Base-by-base conservation (phyloP, 176 grass and related monocot species). In the Oryza brachyantha region DNA sequence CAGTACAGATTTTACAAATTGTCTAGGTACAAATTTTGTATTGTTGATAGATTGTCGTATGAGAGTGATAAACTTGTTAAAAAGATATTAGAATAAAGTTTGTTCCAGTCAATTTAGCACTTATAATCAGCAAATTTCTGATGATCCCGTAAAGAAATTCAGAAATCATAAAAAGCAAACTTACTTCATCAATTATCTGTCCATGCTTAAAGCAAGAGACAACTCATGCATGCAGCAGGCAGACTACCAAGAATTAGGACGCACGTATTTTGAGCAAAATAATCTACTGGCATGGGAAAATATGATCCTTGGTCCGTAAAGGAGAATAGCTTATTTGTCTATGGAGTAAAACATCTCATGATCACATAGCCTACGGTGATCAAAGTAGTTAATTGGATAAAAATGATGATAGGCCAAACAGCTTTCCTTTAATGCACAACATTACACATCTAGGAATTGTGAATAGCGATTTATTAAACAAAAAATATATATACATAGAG, bases 211-310 rank as follows among this genome's bases (percentile, higher is more conserved):
- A 76, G 63, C 21, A 77, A 54, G 24, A 54, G 13, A 75, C 6
- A 64, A 77, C 21, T 57, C 72, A 76, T 71, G 58, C 52, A 48
- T 62, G 73, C 41, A 61, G 31, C 52, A 48, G 50, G 73, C 40
- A 61, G 24, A 31, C 25, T 76, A 35, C 59, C 35, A 70, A 69
- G 29, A 54, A 52, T 43, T 73, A 59, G 10, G 34, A 29, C 32
- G 34, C 8, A 27, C 29, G 9, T 32, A 12, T 7, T 45, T 78
- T 46, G 27, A 76, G 16, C 31, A 66, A 35, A 58, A 32, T 29
- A 48, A 66, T 34, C 27, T 41, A 65, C 10, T 8, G n/a, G 29
- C 27, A 69, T 2, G 38, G 31, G 35, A 80, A 34, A 61, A 61
- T n/a, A 61, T 45, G 25, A 65, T 55, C 57, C 9, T 60, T 50